Base-by-base conservation (phyloP, 2,329 filamentous ascomycete genomes). In the Claviceps arundinis region DNA sequence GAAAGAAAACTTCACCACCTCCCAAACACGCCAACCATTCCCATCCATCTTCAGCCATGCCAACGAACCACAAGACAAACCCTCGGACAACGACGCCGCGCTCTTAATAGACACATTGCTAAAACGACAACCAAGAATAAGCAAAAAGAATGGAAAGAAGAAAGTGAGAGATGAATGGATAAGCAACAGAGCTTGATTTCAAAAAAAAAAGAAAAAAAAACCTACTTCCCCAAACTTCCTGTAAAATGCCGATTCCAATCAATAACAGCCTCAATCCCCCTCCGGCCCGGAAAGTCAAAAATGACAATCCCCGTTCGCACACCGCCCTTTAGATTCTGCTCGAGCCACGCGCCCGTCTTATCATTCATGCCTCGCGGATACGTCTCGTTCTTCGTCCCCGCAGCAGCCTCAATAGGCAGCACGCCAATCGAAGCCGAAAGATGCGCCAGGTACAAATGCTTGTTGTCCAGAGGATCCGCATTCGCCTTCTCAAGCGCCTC, bases 361-460 rank as follows among this genome's bases (percentile, higher is more conserved):
- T 75, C 73, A 52, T 76, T 76, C 65, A 76, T 73, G 30, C 73
- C 73, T n/a, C 57, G 4, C 73, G 63, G 16, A 64, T 65, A 43
- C 63, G 61, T 47, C 14, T 44, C 19, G 56, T 73, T 70, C 50
- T 59, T 57, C n/a, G 71, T 67, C 0, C 74, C 73, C 0, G 73
- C 73, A 11, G 73, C 73, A 1, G 72, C 74, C 57, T 73, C 71
- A 49, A 76, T 73, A 40, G 74, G 74, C 54, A 72, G 55, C 9
- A 76, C 72, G 40, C 72, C 73, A 2, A 75, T 67, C 19, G 69
- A 71, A 14, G 73, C 74, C 16, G 71, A 75, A 22, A 74, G 56
- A 58, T 76, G 74, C 17, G 71, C 66, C 16, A 76, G 62, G 56
- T 70, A 75, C 16, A 77, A 61, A 7, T 59, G 54, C 34, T 58